Conservation (phyloP, 352 stramenopile genomes). For the Plasmopara muralis region DNA sequence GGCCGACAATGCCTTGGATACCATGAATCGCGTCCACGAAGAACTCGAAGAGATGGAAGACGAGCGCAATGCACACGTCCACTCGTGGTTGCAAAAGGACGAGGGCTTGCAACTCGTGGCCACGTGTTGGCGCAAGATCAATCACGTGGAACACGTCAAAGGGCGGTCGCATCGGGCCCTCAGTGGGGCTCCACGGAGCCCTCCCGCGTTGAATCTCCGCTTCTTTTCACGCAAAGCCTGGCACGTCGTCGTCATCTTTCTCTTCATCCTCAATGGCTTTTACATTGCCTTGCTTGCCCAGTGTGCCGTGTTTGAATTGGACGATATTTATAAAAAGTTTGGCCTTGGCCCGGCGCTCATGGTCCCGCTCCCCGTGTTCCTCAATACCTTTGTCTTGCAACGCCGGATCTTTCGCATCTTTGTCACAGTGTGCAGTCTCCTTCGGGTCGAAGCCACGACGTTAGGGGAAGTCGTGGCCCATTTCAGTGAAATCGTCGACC, state of each 20-base stretch:
- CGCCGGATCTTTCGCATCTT: slow-evolving; percentile 58
- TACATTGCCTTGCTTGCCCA: slow-evolving; percentile 56
- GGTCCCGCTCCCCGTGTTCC: slow-evolving; percentile 32
- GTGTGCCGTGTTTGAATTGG: slow-evolving; percentile 47
- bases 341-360: slow-evolving; percentile 19
- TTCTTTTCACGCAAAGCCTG: slow-evolving; percentile 61
- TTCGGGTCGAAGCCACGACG: slow-evolving; percentile 44
- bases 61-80: slow-evolving; percentile 7
- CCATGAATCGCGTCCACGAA: slow-evolving; percentile 21
- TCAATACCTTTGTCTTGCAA: slow-evolving; percentile 60
- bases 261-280: slow-evolving; percentile 70
- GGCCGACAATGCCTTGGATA: slow-evolving; percentile 12
- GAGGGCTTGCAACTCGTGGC: slow-evolving; percentile 20
- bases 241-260: slow-evolving; percentile 53
- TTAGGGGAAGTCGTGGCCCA: slow-evolving; percentile 51
- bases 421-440: slow-evolving; percentile 46
- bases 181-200: slow-evolving; percentile 7
- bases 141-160: slow-evolving; percentile 4
- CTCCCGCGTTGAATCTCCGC: slow-evolving; percentile 18
- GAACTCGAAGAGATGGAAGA: slow-evolving; percentile 23
- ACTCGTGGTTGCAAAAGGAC: slow-evolving; percentile 16
- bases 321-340: slow-evolving; percentile 30
- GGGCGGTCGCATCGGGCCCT: neutral
- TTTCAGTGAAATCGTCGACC: slow-evolving; percentile 52
- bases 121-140: slow-evolving; percentile 20